Evolutionary conservation across 441 rosid genomes (phyloP).

Genomic region (Jatropha podagrica): DNA sequence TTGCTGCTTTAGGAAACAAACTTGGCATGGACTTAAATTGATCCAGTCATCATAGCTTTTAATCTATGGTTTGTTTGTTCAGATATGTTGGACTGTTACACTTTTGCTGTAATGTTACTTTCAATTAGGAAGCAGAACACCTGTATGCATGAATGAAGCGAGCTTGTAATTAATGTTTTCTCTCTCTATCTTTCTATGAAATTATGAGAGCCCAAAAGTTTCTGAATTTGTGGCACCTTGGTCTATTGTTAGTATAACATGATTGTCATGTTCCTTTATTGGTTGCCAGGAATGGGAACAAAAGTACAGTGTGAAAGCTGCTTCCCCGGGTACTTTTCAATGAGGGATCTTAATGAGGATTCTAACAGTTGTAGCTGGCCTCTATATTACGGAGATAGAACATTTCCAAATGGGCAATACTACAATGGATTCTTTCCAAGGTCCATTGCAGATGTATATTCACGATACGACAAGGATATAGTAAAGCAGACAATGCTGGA

Average conservation of each 20-base stretch:
- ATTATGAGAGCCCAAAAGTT: not conserved
- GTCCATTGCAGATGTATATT: slow-evolving; percentile 47
- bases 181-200: not conserved
- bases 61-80: not conserved
- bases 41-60: not conserved
- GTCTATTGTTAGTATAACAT: not conserved
- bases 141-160: not conserved
- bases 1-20: slow-evolving; percentile 2
- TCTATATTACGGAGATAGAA: slow-evolving; percentile 50
- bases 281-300: slow-evolving; percentile 81
- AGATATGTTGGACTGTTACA: not conserved
- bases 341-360: slow-evolving; percentile 88
- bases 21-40: not conserved
- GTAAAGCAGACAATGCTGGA: slow-evolving; percentile 81
- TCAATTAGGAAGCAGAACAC: not conserved
- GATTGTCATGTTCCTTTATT: slow-evolving; percentile 14
- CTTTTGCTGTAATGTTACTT: not conserved
- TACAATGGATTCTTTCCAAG: slow-evolving; percentile 54
- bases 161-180: slow-evolving; percentile 8
- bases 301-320: slow-evolving; percentile 71
- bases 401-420: slow-evolving; percentile 55
- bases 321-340: slow-evolving; percentile 63
- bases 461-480: slow-evolving; percentile 53
- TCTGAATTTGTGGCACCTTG: not conserved
- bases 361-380: slow-evolving; percentile 82